Base-by-base conservation (phyloP, 208 protist genomes). In the Leishmania guyanensis region DNA sequence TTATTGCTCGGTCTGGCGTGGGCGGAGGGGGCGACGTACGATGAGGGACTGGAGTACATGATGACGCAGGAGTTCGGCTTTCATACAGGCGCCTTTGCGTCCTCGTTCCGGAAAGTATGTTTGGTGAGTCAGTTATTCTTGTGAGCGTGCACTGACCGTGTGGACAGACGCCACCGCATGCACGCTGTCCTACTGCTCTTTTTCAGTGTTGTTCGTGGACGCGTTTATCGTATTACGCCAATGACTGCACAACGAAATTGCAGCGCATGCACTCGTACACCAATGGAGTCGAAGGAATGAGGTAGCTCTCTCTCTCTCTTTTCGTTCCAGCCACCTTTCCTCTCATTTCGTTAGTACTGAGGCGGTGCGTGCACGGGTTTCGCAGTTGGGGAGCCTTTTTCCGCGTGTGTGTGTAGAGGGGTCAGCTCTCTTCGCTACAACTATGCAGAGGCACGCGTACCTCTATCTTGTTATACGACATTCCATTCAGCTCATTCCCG, bases 1-100 rank as follows among this genome's bases (percentile, higher is more conserved):
- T 91, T 94, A 73, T 80, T 94, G n/a, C 68, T 94, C 36, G 90
- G 88, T 20, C 66, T 94, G 56, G 72, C 83, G 43, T 81, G 79
- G 69, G 60, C 70, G 29, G 77, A 83, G 75, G 76, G 73, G n/a
- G 50, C 53, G 26, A 69, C 77, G 53, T 83, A 85, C 78, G 51
- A 76, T 48, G 79, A 50, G 17, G 78, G 48, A 9, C 64, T 87
- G 75, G 46, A 51, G 29, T 82, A 84, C 75, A 62, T 66, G 22
- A 29, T 22, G 16, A 0, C 51, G 3, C 39, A 74, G 20, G 76
- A 82, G 75, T 14, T 76, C 10, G 5, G 36, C 53, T 66, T 81
- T 58, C 64, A 60, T 8, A 17, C 43, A 2, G 26, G 58, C 74
- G 48, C 56, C 51, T n/a, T 65, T 26, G 53, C 69, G 0, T 69